Evolutionary conservation across 208 protist genomes (phyloP).

Genomic region (Trypanosoma platydactyli): DNA sequence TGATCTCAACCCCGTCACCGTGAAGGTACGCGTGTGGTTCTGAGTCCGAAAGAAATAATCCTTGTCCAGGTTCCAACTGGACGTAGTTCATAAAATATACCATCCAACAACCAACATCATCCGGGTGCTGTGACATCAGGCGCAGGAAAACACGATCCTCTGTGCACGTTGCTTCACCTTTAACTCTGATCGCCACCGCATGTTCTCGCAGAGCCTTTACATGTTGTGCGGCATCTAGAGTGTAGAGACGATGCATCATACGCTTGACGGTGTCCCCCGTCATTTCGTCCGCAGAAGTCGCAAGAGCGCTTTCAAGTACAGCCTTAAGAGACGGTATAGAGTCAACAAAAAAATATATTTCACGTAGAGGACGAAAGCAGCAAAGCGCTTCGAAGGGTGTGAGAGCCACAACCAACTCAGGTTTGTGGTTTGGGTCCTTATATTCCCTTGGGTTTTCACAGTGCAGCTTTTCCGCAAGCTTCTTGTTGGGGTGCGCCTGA

Average conservation of each 20-base stretch:
- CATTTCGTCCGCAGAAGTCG: conserved; percentile 31
- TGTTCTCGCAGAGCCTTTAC: conserved; percentile 55
- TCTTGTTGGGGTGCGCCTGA: conserved; percentile 97
- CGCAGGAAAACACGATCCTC: conserved; percentile 84
- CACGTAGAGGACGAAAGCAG: conserved; percentile 91
- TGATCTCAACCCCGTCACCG: conserved; percentile 97
- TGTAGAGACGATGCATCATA: conserved; percentile 74
- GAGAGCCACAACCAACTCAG: conserved; percentile 95
- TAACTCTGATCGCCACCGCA: conserved; percentile 37
- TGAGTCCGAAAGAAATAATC: conserved; percentile 95
- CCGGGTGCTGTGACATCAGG: conserved; percentile 93
- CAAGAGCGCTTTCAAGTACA: conserved; percentile 18
- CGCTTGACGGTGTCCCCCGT: conserved; percentile 57
- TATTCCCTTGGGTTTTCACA: conserved; percentile 92
- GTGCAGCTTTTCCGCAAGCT: conserved; percentile 91
- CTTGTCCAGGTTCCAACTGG: conserved; percentile 91
- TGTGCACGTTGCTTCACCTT: conserved; percentile 29
- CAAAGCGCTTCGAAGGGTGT: conserved; percentile 95
- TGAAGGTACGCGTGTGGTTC: conserved; percentile 98
- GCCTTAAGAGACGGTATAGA: conserved; percentile 44
- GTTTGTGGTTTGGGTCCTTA: conserved; percentile 99
- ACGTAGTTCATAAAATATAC: conserved; percentile 98
- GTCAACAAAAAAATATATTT: conserved; percentile 83
- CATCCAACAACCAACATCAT: conserved; percentile 98
- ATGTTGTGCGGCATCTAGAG: conserved; percentile 34